Conservation (phyloP, 805 yeast species). For the Candida ortonii region DNA sequence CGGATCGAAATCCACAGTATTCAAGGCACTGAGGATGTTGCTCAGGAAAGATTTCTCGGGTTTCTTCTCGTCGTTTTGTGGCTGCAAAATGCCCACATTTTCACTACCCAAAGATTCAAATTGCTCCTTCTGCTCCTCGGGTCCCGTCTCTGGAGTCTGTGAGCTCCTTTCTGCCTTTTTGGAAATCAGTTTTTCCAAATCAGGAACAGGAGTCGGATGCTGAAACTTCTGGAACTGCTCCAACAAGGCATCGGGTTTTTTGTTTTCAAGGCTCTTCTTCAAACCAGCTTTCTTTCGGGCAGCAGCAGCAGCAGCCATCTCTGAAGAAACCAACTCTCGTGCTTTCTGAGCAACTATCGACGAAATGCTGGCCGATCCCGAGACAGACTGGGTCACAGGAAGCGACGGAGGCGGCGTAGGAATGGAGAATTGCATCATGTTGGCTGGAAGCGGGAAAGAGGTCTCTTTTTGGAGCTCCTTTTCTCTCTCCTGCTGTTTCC, state of each 20-base stretch:
- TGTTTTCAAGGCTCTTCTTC: too few relatives aligned
- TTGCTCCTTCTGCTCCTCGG: too few relatives aligned
- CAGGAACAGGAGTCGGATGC: slow-evolving; percentile 12
- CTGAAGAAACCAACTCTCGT: too few relatives aligned
- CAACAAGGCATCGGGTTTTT: too few relatives aligned
- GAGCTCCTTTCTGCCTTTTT: too few relatives aligned
- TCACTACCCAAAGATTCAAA: not conserved
- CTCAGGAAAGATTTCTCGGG: slow-evolving; percentile 16
- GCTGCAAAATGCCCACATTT: not conserved
- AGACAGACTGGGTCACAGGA: too few relatives aligned
- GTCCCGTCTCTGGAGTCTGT: slow-evolving; percentile 61
- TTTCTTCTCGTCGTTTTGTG: slow-evolving; percentile 4
- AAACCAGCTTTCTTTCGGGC: too few relatives aligned
- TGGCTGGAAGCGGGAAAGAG: slow-evolving; percentile 12
- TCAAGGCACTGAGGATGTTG: slow-evolving; percentile 13
- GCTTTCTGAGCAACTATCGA: slow-evolving; percentile 1
- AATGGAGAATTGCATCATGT: slow-evolving; percentile 15
- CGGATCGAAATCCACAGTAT: slow-evolving; percentile 9
- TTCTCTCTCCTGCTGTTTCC: slow-evolving; percentile 12
- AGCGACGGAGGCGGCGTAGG: slow-evolving; percentile 16
- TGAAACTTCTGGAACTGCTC: slow-evolving; percentile 23
- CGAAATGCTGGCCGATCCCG: not conserved
- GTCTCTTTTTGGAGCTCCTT: slow-evolving; percentile 4
- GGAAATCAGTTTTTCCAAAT: slow-evolving; percentile 3
- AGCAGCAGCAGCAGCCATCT: too few relatives aligned